Percentiles rank a stretch among this genome's conserved stretches.
These are phyloP conservation scores for Lecanicillium sp. DNA, from an alignment of 2,329 filamentous ascomycete genomes.

Conservation along the genomic window DNA sequence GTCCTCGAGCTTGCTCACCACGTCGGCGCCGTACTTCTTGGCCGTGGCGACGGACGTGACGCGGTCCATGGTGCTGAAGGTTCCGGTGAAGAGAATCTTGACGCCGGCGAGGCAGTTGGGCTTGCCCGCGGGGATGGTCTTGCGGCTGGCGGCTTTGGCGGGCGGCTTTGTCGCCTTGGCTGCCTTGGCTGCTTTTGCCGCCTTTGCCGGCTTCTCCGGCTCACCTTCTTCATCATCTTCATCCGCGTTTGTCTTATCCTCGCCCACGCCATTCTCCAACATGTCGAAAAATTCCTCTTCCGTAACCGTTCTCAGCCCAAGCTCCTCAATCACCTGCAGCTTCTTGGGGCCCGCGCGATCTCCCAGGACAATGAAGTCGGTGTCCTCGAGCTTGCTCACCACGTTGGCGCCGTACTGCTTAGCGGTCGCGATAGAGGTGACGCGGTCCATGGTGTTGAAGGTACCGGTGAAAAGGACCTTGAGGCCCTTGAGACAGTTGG, in stretches of 20 bases:
- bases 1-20: conserved; percentile 13
- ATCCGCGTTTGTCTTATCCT: conserved; percentile 7
- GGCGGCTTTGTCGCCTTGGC: too few relatives aligned
- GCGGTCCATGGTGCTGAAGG: conserved; percentile 12
- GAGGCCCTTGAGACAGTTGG: conserved; percentile 4
- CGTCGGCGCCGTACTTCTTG: conserved; percentile 8
- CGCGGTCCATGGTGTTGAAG: conserved; percentile 12
- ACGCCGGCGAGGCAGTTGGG: conserved; percentile 7
- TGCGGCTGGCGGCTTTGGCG: conserved; percentile 1
- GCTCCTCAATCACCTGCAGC: conserved; percentile 11
- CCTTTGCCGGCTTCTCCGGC: conserved; percentile 2
- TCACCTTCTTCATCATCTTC: conserved; percentile 4
- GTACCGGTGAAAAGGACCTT: conserved; percentile 12
- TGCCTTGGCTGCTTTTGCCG: not conserved
- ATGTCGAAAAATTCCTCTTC: conserved; percentile 10
- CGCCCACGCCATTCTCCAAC: conserved; percentile 8
- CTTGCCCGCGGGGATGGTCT: conserved; percentile 8
- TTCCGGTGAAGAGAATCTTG: conserved; percentile 12
- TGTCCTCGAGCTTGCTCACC: conserved; percentile 13
- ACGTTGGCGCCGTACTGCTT: conserved; percentile 9
- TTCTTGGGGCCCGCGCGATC: conserved; percentile 9
- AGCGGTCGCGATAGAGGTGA: conserved; percentile 11
- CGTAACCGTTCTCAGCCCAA: conserved; percentile 9
- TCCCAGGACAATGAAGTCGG: conserved; percentile 12
- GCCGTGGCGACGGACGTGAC: conserved; percentile 12